These are phyloP conservation scores for Pichia californica DNA, from an alignment of 805 yeast species.

Conservation along the genomic window DNA sequence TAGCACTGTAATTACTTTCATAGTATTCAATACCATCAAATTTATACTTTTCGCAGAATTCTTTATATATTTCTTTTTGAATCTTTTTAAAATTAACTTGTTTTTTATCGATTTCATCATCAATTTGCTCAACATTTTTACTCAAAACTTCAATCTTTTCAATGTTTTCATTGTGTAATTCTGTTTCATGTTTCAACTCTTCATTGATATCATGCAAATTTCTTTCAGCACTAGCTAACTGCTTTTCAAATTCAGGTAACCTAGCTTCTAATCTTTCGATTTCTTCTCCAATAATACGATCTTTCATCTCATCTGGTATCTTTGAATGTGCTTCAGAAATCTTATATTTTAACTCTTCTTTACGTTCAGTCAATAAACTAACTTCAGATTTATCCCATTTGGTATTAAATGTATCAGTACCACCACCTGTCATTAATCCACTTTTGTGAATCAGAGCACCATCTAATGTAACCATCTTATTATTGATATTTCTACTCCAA, in stretches of 20 bases:
- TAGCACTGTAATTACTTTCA: constrained; percentile 60
- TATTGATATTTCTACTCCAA: constrained; percentile 54
- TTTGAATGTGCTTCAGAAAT: constrained; percentile 36
- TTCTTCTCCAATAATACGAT: constrained; percentile 52
- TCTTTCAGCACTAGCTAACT: constrained; percentile 22
- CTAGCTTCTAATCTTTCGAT: constrained; percentile 38
- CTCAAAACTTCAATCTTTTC: constrained; percentile 12
- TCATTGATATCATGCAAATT: constrained; percentile 28
- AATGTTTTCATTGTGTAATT: constrained; percentile 19
- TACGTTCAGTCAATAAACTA: constrained; percentile 42
- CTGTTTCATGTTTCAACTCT: constrained; percentile 47
- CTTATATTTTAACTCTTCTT: constrained; percentile 43
- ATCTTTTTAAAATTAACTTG: constrained; percentile 21
- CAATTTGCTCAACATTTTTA: constrained; percentile 19
- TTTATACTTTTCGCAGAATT: constrained; percentile 50
- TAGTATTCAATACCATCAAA: constrained; percentile 57
- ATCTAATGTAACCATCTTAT: constrained; percentile 70
- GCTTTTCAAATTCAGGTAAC: constrained; percentile 25
- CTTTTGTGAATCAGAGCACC: constrained; percentile 82
- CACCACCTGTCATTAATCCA: constrained; percentile 92
- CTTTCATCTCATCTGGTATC: constrained; percentile 49
- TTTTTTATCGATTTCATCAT: constrained; percentile 23
- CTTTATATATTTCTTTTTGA: constrained; percentile 41
- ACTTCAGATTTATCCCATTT: constrained; percentile 74
- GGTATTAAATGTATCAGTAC: constrained; percentile 40